Base-by-base conservation (phyloP, 768 basidiomycete genomes). In the Cystobasidium ongulense region DNA sequence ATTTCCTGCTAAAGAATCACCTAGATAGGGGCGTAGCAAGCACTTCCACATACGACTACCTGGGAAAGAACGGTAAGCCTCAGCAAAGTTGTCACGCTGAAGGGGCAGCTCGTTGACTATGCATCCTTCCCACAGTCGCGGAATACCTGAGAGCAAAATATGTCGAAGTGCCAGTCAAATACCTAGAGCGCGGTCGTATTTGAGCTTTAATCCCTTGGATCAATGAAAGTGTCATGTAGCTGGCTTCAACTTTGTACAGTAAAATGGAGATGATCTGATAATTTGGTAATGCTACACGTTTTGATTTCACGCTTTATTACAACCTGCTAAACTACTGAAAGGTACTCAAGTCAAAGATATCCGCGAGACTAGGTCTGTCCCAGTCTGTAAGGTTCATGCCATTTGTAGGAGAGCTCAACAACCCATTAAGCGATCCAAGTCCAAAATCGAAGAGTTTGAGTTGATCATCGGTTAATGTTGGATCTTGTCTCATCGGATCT, bases 1-100 rank as follows among this genome's bases (percentile, higher is more conserved):
- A 59, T 31, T 59, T 59, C 57, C 57, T 59, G 29, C 57, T 59
- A 15, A 59, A 59, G 21, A 59, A 59, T 31, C 57, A 59, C 57
- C 33, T 59, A 15, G 57, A 59, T 21, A 27, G 57, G 11, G 57
- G 57, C 29, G 57, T 59, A 13, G 57, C 57, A 31, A 59, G 57
- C 57, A 59, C 57, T 27, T 59, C 57, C 25, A 59, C 57, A 10
- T 59, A 59, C 29, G 57, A 59, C 29, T 59, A 59, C 23, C 21
- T 59, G 23, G 57, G 57, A 10, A 59, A 59, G 27, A 59, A 59
- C 29, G 57, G 57, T 59, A 35, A 11, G 57, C n/a, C 39, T 18
- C 39, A 41, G 39, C 18, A 7, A n/a, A n/a, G n/a, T n/a, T n/a
- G n/a, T n/a, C n/a, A n/a, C n/a, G n/a, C n/a, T n/a, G n/a, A n/a